Percentiles rank a stretch among this genome's conserved stretches.
These are phyloP conservation scores for Bauhinia variegata DNA, from an alignment of 306 rosid genomes.

Conservation along the genomic window DNA sequence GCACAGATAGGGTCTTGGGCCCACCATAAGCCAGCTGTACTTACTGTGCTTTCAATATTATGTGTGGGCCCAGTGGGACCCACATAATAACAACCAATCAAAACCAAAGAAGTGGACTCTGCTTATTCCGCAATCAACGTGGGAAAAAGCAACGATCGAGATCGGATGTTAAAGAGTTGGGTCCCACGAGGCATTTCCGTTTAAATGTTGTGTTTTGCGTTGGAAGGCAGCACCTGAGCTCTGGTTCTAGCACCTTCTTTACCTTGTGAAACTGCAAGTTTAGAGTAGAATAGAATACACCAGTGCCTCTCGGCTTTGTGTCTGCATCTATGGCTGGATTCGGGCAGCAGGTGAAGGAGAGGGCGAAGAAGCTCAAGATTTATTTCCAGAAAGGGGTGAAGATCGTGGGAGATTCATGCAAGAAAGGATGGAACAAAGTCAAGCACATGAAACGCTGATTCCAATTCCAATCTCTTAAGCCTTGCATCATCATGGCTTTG, in stretches of 20 bases:
- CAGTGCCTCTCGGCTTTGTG: no score
- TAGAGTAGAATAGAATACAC: no score
- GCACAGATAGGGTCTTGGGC: no score
- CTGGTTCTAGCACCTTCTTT: no score
- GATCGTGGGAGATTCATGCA: slow-evolving; percentile 63
- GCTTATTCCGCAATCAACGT: slow-evolving; percentile 39
- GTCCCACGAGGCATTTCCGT: slow-evolving; percentile 33
- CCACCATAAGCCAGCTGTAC: neutral
- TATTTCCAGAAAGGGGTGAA: slow-evolving; percentile 52
- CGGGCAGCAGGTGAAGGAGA: slow-evolving; percentile 58
- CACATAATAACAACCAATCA: slow-evolving; percentile 5
- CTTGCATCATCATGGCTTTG: neutral
- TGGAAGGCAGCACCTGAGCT: no score
- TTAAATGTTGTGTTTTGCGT: neutral
- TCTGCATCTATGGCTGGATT: slow-evolving; percentile 51
- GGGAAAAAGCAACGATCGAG: neutral
- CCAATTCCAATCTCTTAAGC: no score
- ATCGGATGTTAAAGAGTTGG: slow-evolving; percentile 14
- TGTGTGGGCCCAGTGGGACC: neutral
- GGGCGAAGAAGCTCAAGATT: slow-evolving; percentile 49
- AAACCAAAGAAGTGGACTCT: neutral
- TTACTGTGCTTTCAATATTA: neutral
- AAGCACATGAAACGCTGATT: slow-evolving; percentile 52
- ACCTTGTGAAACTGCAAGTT: no score
- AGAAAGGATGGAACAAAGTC: slow-evolving; percentile 65